Evolutionary conservation across 805 yeast genomes (phyloP).

Genomic region (Wickerhamiella domercqiae): DNA sequence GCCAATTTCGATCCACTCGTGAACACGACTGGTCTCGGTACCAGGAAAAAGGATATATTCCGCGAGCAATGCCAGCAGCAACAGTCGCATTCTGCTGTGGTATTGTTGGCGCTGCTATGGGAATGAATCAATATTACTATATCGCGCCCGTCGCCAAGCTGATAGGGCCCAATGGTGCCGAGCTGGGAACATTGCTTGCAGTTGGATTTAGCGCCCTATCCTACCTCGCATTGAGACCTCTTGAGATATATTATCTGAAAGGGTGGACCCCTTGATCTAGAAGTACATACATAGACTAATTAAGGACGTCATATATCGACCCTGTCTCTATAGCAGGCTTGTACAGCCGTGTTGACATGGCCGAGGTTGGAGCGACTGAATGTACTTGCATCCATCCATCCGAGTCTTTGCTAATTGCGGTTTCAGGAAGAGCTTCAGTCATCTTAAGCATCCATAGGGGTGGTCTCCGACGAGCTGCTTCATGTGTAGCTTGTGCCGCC

Average conservation of each 20-base stretch:
- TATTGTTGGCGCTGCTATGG: constrained; percentile 67
- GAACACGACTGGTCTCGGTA: constrained; percentile 62
- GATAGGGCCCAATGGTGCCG: constrained; percentile 59
- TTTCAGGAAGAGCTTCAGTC: no score
- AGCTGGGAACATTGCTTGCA: constrained; percentile 66
- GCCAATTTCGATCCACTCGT: constrained; percentile 34
- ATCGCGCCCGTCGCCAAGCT: constrained; percentile 55
- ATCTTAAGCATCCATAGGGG: no score
- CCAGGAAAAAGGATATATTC: constrained; percentile 45
- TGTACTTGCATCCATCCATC: no score
- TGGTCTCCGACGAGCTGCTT: no score
- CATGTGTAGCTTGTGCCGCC: constrained; percentile 6
- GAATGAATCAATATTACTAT: constrained; percentile 81
- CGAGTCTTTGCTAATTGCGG: no score
- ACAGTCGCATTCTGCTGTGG: constrained; percentile 50
- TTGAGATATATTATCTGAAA: constrained; percentile 40
- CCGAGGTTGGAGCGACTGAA: no score
- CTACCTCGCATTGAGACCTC: constrained; percentile 51
- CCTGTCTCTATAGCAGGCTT: no score
- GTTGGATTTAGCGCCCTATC: constrained; percentile 52
- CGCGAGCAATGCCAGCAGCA: constrained; percentile 55
- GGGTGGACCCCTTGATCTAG: constrained; percentile 2
- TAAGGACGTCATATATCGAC: no score
- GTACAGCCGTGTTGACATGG: no score
- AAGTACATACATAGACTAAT: constrained; percentile 8